Percentiles rank a stretch among this genome's conserved stretches.
These are phyloP conservation scores for Boeremia exigua DNA, from an alignment of 2,329 filamentous ascomycete genomes.

Conservation along the genomic window DNA sequence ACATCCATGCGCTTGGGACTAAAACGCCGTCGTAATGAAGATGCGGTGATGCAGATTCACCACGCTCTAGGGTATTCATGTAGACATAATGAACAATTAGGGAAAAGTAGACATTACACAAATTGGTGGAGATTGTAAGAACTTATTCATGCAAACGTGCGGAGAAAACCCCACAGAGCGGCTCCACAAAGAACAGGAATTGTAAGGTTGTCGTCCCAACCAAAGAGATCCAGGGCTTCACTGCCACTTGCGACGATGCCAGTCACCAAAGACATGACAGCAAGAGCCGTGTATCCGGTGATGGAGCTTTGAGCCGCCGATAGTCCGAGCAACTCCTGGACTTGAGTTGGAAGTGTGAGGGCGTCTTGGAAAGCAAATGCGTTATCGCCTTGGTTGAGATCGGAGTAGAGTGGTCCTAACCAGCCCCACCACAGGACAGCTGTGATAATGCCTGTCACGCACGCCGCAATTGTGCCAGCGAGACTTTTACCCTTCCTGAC, in stretches of 20 bases:
- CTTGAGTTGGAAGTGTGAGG: conserved; percentile 70
- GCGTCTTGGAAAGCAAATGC: conserved; percentile 82
- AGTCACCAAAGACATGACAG: conserved; percentile 81
- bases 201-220: conserved; percentile 96
- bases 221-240: conserved; percentile 89
- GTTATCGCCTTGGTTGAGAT: conserved; percentile 53
- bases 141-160: conserved; percentile 68
- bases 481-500: conserved; percentile 89
- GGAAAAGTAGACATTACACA: conserved; percentile 3
- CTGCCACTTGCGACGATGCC: conserved; percentile 88
- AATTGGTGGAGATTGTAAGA: background rate
- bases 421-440: conserved; percentile 89
- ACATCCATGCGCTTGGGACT: background rate
- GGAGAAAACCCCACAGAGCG: conserved; percentile 90
- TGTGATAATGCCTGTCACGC: conserved; percentile 79
- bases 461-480: conserved; percentile 85
- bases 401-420: conserved; percentile 65
- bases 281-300: conserved; percentile 74
- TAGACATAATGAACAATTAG: background rate
- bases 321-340: conserved; percentile 68
- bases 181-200: conserved; percentile 90
- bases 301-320: conserved; percentile 66
- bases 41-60: conserved; percentile 8
- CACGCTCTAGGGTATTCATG: conserved; percentile 13
- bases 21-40: conserved; percentile 8